Evolutionary conservation across 768 basidiomycete genomes (phyloP).

Genomic region (Tricholoma matsutake): DNA sequence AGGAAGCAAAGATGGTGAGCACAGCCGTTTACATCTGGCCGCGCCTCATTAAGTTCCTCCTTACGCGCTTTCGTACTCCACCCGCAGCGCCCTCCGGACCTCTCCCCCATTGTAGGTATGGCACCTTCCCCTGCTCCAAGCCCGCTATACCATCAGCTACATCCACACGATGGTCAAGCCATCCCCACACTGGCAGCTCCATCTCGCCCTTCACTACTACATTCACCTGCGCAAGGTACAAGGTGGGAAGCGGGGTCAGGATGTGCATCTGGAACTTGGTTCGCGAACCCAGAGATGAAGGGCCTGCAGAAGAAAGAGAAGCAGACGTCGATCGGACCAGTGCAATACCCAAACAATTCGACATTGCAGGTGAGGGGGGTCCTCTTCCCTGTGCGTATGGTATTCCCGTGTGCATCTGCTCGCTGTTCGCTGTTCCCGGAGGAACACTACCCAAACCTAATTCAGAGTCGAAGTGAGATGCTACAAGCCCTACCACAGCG

Average conservation of each 20-base stretch:
- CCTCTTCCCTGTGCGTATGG: slow-evolving; percentile 58
- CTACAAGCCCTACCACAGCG: slow-evolving; percentile 73
- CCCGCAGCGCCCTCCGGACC: slow-evolving; percentile 58
- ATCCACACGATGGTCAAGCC: slow-evolving; percentile 65
- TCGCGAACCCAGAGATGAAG: slow-evolving; percentile 10
- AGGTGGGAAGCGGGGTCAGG: slow-evolving; percentile 70
- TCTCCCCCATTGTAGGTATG: slow-evolving; percentile 80
- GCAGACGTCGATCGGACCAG: slow-evolving; percentile 51
- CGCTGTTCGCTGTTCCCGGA: background rate
- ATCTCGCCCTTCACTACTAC: slow-evolving; percentile 83
- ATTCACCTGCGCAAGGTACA: slow-evolving; percentile 38
- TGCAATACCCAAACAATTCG: slow-evolving; percentile 72
- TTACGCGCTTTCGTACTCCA: slow-evolving; percentile 64
- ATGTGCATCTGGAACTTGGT: slow-evolving; percentile 49
- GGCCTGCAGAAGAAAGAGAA: slow-evolving; percentile 24
- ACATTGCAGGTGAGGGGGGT: slow-evolving; percentile 55
- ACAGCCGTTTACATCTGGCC: slow-evolving; percentile 53
- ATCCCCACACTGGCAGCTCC: slow-evolving; percentile 83
- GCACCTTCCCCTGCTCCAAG: slow-evolving; percentile 52
- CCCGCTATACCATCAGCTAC: slow-evolving; percentile 40
- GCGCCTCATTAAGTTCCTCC: slow-evolving; percentile 86
- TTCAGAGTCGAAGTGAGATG: slow-evolving; percentile 43
- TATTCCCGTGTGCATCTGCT: slow-evolving; percentile 19
- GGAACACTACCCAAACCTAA: slow-evolving; percentile 9
- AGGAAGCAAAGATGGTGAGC: no score